Evolutionary conservation across 148 eudicot species (phyloP).

Genomic region (Chenopodium berlandieri): DNA sequence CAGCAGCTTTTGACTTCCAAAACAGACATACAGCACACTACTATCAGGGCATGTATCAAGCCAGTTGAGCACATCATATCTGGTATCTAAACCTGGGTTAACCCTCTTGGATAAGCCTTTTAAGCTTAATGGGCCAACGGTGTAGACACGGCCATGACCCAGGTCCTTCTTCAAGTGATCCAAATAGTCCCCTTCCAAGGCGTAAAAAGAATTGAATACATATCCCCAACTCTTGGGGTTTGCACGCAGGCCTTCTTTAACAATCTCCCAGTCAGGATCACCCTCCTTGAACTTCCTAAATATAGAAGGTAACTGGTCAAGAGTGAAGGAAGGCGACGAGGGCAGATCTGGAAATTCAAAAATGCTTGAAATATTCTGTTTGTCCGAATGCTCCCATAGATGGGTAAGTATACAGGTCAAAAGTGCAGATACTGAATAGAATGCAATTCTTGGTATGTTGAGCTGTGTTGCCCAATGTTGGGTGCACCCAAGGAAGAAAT

Average conservation of each 20-base stretch:
- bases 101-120: constrained; percentile 20
- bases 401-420: constrained; percentile 10
- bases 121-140: constrained; percentile 48
- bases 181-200: constrained; percentile 46
- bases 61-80: constrained; percentile 40
- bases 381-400: constrained; percentile 24
- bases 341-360: constrained; percentile 42
- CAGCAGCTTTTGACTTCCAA: constrained; percentile 55
- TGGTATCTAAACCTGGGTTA: constrained; percentile 5
- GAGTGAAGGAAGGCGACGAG: constrained; percentile 34
- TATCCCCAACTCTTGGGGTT: constrained; percentile 50
- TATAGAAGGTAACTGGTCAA: constrained; percentile 37
- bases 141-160: constrained; percentile 38
- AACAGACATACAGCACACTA: constrained; percentile 60
- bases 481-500: constrained; percentile 69
- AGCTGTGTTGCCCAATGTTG: constrained; percentile 38
- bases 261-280: constrained; percentile 33
- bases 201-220: constrained; percentile 46
- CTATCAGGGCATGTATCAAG: constrained; percentile 47
- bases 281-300: constrained; percentile 33
- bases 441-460: constrained; percentile 45
- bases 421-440: constrained; percentile 39
- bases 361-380: background rate
- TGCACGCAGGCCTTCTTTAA: constrained; percentile 35
- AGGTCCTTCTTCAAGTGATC: constrained; percentile 29